Evolutionary conservation across 2,329 filamentous ascomycete species (phyloP), one percentile per base, ranked within the genome.

Genomic region (Ascochyta viciae-villosae): DNA sequence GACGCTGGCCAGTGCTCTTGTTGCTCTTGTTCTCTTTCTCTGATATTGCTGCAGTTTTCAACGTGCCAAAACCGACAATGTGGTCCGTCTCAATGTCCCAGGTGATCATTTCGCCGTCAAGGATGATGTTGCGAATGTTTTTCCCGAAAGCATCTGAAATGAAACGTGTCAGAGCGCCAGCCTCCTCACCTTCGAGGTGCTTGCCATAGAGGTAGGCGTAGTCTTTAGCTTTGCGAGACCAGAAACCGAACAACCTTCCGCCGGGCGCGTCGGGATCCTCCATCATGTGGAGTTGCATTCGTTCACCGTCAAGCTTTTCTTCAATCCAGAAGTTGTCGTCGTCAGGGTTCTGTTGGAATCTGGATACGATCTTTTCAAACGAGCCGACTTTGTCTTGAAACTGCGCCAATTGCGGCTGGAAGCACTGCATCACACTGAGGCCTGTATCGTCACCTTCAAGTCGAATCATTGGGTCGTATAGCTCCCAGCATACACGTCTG

Each of bases 31-130:
- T 92, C 58, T 87, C 85, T 69, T 93, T 88, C 67, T 94, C 90
- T 0, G 88, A 83, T 29, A 96, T 77, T 0, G 94, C 94, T 0
- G 93, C 94, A 1, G 92, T 94, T 77, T 99, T 99, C 44, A 99
- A 82, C 0, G 91, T 96, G 7, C 95, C 95, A 73, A 99, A 99
- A 0, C 89, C 87, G 15, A 96, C 89, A 48, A 95, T 90, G 51
- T 89, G 89, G 77, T 96, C 90, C 45, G 90, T 82, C 40, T 89
- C 86, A 58, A 92, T 90, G 71, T 98, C 92, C 95, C 95, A 99
- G 0, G 93, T 96, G 54, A 99, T 92, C 95, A 99, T 99, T 74
- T 99, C 95, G 9, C 95, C 95, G 67, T 99, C 95, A 0, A 99
- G 82, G 45, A 99, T 96, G 62, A 96, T 83, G 70, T 91, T 97